Conservation (phyloP, 768 basidiomycete genomes). For the Lactarius sp. region DNA sequence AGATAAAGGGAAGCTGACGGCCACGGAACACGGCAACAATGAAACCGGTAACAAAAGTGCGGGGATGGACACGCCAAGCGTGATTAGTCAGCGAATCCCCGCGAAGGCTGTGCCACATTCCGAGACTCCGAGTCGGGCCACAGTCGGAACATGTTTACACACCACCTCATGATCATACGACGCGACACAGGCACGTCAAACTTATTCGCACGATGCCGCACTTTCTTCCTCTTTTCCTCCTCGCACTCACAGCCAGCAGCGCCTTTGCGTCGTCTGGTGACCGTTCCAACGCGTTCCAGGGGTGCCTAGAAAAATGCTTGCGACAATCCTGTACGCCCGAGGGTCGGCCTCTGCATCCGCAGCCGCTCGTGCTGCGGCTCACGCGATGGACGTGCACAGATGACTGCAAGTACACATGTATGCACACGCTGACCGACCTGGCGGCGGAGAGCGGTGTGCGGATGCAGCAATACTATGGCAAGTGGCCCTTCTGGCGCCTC, state of each 20-base stretch:
- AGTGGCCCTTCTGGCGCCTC: conserved; percentile 94
- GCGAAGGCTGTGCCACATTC: neutral
- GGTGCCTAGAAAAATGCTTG: conserved; percentile 31
- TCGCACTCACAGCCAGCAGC: neutral
- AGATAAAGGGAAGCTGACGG: neutral
- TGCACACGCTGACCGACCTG: conserved; percentile 66
- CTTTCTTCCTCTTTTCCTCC: conserved; percentile 1
- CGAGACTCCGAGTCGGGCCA: neutral
- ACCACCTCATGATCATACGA: neutral
- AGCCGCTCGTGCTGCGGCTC: conserved; percentile 51
- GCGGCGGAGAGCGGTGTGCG: conserved; percentile 39
- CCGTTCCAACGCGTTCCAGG: conserved; percentile 34
- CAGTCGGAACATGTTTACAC: neutral
- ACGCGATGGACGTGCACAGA: conserved; percentile 86
- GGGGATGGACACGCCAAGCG: neutral
- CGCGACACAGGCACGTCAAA: neutral
- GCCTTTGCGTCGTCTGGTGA: conserved; percentile 33
- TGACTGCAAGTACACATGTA: conserved; percentile 87
- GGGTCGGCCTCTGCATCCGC: conserved; percentile 23
- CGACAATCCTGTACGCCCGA: conserved; percentile 36
- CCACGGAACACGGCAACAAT: neutral
- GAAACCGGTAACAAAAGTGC: too few species aligned
- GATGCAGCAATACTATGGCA: conserved; percentile 85
- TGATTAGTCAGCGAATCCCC: neutral
- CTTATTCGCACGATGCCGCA: conserved; percentile 13